Percentiles rank a stretch among this genome's conserved stretches.
phyloP scores from a whole-genome alignment of 2,329 filamentous ascomycete genomes.

The Magnaporthales sp. region DNA sequence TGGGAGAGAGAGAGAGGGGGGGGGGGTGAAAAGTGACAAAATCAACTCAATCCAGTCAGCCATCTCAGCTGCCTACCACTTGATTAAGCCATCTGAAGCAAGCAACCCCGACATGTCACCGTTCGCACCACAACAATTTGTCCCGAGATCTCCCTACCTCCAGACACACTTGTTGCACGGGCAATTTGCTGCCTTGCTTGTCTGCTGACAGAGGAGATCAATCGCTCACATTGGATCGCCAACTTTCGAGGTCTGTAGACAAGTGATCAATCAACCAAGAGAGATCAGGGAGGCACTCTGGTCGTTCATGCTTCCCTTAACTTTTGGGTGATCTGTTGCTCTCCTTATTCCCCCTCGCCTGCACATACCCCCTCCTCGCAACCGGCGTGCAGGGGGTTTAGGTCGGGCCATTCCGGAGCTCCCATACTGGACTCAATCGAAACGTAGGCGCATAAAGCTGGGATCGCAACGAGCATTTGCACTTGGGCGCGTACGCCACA shows the following conservation, averaged over 20 bases:
- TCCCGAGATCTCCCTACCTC: neutral
- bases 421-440: neutral
- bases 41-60: neutral
- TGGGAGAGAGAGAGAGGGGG: too few species aligned
- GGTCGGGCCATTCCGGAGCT: neutral
- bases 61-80: neutral
- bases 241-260: neutral
- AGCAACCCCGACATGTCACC: neutral
- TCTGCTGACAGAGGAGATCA: neutral
- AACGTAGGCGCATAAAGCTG: neutral
- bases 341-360: neutral
- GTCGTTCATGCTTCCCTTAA: neutral
- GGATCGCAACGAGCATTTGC: neutral
- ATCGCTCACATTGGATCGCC: neutral
- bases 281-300: neutral
- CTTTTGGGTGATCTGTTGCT: neutral
- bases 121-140: neutral
- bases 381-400: neutral
- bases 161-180: neutral
- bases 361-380: neutral
- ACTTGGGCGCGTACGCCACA: constrained; percentile 3
- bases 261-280: neutral
- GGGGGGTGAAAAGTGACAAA: neutral
- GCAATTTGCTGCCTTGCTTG: neutral
- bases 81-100: neutral